phyloP scores from a whole-genome alignment of 306 rosid genomes.

The Potentilla sterilis region DNA sequence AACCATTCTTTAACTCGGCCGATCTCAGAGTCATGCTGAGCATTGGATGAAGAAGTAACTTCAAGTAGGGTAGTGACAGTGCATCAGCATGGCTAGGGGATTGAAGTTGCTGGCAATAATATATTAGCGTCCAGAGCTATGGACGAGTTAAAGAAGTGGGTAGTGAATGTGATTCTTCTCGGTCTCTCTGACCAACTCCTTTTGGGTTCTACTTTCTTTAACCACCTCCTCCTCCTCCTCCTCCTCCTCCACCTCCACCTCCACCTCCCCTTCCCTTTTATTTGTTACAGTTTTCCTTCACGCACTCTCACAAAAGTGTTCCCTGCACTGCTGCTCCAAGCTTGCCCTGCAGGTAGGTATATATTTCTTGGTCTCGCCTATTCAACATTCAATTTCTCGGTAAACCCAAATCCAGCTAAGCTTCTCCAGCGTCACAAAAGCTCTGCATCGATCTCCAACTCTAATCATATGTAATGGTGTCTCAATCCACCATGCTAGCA shows the following conservation, averaged over 20 bases:
- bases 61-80: not conserved
- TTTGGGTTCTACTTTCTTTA: conserved; percentile 8
- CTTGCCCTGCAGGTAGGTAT: not conserved
- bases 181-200: conserved; percentile 16
- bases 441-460: not conserved
- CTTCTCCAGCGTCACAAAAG: not conserved
- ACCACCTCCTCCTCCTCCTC: not conserved
- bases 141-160: not conserved
- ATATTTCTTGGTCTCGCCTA: conserved; percentile 4
- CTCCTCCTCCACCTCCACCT: not conserved
- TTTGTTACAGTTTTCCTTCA: conserved; percentile 20
- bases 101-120: not conserved
- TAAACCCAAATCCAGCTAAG: conserved; percentile 7
- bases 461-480: not conserved
- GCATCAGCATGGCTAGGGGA: not conserved
- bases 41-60: not conserved
- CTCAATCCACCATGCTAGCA: not conserved
- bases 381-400: conserved; percentile 20
- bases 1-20: not conserved
- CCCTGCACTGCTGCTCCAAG: not conserved
- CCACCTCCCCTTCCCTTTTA: not conserved
- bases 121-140: conserved; percentile 10
- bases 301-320: conserved; percentile 25
- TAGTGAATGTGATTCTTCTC: conserved; percentile 16
- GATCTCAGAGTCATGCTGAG: too few relatives aligned